Evolutionary conservation across 495 filamentous ascomycete species (phyloP).

Genomic region (Penicillium paradoxum): DNA sequence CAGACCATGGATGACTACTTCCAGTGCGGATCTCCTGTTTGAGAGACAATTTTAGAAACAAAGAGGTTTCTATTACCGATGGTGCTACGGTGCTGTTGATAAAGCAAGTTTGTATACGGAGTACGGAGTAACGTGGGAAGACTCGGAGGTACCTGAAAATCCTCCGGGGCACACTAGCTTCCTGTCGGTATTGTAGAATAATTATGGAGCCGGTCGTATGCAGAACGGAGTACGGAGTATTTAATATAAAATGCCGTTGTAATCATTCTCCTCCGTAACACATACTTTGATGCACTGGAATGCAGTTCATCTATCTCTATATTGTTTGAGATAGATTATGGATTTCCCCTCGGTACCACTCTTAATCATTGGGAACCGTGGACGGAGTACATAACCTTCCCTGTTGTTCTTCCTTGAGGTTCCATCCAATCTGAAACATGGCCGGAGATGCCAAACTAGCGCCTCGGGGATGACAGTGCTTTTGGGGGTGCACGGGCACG

Average conservation of each 20-base stretch:
- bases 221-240: neutral
- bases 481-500: neutral
- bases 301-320: too few relatives aligned
- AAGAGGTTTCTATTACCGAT: neutral
- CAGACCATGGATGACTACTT: neutral
- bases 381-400: neutral
- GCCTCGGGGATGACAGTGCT: slow-evolving; percentile 9
- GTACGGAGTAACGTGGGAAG: slow-evolving; percentile 7
- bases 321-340: too few relatives aligned
- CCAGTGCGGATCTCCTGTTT: neutral
- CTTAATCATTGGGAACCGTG: too few relatives aligned
- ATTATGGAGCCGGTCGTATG: neutral
- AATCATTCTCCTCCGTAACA: too few relatives aligned
- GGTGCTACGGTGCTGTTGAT: neutral
- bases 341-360: too few relatives aligned
- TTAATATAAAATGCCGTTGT: too few relatives aligned
- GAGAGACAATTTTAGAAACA: slow-evolving; percentile 2
- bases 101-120: neutral
- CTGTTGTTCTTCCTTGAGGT: neutral
- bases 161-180: neutral
- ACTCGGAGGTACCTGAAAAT: slow-evolving; percentile 1
- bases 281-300: too few relatives aligned
- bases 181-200: neutral
- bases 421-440: slow-evolving; percentile 27
- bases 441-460: slow-evolving; percentile 20